Conservation (phyloP, 768 basidiomycete species). For the Pleurotus tuber-regium region DNA sequence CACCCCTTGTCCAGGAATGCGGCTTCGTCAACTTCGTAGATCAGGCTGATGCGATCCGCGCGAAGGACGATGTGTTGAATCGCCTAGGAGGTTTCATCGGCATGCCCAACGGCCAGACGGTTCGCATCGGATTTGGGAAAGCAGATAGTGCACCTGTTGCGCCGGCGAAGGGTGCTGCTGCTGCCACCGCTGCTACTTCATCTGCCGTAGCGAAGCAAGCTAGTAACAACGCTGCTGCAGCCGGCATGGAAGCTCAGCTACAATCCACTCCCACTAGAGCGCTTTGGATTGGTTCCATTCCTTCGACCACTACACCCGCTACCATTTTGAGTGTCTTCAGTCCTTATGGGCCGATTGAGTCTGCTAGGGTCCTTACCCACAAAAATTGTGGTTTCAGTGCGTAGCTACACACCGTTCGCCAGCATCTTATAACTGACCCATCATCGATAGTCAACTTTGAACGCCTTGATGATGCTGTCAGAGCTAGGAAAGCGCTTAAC, state of each 20-base stretch:
- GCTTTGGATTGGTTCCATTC: conserved; percentile 97
- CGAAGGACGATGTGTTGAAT: conserved; percentile 97
- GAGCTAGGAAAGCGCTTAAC: conserved; percentile 93
- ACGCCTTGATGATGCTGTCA: conserved; percentile 92
- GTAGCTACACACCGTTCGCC: conserved; percentile 26
- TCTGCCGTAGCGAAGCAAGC: conserved; percentile 45
- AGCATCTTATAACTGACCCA: conserved; percentile 13
- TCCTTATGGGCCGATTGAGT: conserved; percentile 97
- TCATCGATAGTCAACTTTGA: conserved; percentile 83
- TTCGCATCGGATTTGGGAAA: conserved; percentile 97
- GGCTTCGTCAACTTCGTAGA: conserved; percentile 99
- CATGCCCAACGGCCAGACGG: conserved; percentile 93
- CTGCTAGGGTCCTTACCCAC: conserved; percentile 92
- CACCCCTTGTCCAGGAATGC: conserved; percentile 66
- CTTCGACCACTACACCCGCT: conserved; percentile 90
- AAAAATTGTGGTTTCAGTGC: conserved; percentile 93
- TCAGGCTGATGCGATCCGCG: conserved; percentile 91
- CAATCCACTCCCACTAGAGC: conserved; percentile 93
- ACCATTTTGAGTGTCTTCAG: conserved; percentile 96
- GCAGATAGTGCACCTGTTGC: conserved; percentile 94
- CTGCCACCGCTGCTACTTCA: conserved; percentile 52
- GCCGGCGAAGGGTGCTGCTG: conserved; percentile 73
- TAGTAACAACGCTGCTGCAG: conserved; percentile 50
- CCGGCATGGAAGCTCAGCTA: conserved; percentile 78
- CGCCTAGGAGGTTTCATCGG: conserved; percentile 92